Percentiles rank a stretch among this genome's conserved stretches.
Evolutionary conservation across 305 asterid genomes (phyloP).

Genomic region (Fraxinus latifolia): DNA sequence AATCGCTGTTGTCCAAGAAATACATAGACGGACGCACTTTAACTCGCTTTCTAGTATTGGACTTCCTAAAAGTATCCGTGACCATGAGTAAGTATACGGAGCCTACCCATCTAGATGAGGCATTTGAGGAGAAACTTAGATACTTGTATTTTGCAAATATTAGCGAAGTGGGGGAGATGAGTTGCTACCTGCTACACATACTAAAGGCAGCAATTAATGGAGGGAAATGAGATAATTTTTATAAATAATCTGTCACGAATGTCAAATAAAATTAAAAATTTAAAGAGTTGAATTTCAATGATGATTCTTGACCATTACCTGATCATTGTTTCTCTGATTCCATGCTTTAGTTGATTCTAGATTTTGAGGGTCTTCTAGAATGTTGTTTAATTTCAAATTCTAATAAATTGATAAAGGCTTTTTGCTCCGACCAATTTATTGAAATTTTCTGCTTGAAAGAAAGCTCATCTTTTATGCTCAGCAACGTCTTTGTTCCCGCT

Average conservation of each 20-base stretch:
- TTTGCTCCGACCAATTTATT: neutral
- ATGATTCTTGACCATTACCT: neutral
- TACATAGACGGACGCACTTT: conserved; percentile 77
- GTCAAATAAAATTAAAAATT: neutral
- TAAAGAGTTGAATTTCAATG: neutral
- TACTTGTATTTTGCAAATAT: neutral
- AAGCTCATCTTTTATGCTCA: neutral
- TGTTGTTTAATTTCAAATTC: neutral
- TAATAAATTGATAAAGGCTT: neutral
- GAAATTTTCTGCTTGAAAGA: neutral
- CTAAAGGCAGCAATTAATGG: neutral
- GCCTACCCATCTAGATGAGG: neutral
- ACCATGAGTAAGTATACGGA: conserved; percentile 71
- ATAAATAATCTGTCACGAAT: neutral
- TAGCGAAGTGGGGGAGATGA: neutral
- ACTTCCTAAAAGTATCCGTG: conserved; percentile 68
- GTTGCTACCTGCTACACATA: neutral
- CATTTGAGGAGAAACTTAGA: neutral
- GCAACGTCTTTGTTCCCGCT: neutral
- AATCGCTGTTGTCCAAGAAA: conserved; percentile 81
- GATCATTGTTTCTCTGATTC: neutral
- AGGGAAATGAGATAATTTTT: neutral
- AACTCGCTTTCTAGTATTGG: conserved; percentile 48
- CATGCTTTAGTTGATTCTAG: neutral
- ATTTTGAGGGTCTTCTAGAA: neutral